phyloP scores from a whole-genome alignment of 106 monocot genomes.

The Dendrobium officinale region DNA sequence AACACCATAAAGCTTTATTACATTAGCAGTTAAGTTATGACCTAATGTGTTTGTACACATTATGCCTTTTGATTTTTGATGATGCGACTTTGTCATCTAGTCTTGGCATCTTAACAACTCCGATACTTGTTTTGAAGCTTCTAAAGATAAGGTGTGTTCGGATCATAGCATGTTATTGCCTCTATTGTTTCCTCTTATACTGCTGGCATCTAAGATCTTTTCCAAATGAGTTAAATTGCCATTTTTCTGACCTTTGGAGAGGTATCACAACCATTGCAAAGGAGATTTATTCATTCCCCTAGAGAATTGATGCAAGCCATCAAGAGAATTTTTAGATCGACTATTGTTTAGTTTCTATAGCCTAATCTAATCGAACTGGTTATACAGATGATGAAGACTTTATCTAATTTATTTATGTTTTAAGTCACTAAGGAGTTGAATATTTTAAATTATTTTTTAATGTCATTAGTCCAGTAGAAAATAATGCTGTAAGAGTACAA shows the following conservation, averaged over 20 bases:
- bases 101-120: no score
- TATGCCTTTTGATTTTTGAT: not conserved
- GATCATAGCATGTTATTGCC: not conserved
- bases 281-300: not conserved
- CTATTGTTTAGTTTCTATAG: not conserved
- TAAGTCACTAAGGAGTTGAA: not conserved
- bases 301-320: not conserved
- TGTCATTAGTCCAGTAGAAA: no score
- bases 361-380: not conserved
- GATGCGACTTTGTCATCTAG: not conserved
- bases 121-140: no score
- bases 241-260: not conserved
- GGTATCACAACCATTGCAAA: not conserved
- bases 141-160: not conserved
- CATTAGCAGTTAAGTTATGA: not conserved
- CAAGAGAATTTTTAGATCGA: not conserved
- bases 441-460: not conserved
- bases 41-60: not conserved
- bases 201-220: not conserved
- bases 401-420: not conserved
- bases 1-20: not conserved
- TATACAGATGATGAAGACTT: not conserved
- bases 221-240: not conserved
- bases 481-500: no score
- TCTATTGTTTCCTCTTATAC: not conserved